Conservation (phyloP, 225 moss, liverwort and hornwort genomes). For the Pleurozium schreberi region DNA sequence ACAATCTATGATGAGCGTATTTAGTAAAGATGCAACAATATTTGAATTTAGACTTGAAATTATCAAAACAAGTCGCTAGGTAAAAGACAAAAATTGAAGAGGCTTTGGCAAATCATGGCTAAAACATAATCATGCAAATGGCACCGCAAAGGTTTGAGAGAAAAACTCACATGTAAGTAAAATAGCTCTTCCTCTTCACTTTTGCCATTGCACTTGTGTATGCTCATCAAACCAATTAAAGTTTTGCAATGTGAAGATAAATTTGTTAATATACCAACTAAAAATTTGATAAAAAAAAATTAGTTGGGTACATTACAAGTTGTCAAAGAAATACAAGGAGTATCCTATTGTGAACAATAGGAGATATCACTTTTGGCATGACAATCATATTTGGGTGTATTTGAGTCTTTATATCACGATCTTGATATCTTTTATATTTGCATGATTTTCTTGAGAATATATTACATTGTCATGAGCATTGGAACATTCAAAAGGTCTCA, state of each 20-base stretch:
- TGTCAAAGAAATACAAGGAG: background rate
- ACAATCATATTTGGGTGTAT: background rate
- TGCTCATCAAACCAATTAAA: background rate
- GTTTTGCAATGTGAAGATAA: background rate
- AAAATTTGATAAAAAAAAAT: background rate
- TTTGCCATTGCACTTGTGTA: background rate
- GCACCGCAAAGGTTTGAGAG: background rate
- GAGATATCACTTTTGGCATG: background rate
- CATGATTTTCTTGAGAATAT: too few relatives aligned
- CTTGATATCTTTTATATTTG: too few relatives aligned
- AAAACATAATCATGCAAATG: background rate
- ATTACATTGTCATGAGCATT: too few relatives aligned
- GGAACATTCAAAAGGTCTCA: too few relatives aligned
- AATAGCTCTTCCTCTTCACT: background rate
- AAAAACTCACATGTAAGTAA: background rate
- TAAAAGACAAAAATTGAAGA: background rate
- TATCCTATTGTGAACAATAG: background rate
- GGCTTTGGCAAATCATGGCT: background rate
- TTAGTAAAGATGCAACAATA: background rate
- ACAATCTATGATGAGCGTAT: background rate
- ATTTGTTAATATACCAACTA: background rate
- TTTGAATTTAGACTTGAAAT: background rate
- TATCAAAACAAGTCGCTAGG: too few relatives aligned
- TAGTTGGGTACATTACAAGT: rapidly evolving
- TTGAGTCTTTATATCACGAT: background rate